These are phyloP conservation scores for Limonium bicolor DNA, from an alignment of 148 eudicot species.

Conservation along the genomic window DNA sequence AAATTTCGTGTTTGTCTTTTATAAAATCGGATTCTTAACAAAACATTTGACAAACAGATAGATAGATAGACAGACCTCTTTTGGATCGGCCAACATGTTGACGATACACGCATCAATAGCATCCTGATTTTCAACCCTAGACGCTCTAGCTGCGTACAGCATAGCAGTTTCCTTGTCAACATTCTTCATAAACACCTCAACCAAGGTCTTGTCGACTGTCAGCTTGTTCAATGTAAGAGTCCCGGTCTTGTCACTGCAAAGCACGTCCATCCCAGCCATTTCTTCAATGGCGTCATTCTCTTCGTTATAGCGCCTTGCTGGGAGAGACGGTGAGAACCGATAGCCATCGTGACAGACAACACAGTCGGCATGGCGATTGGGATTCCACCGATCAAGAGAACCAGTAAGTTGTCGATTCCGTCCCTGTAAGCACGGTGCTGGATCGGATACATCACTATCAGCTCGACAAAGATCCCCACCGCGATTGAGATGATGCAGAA, in stretches of 20 bases:
- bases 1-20: too few relatives aligned
- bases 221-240: constrained; percentile 79
- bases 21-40: too few relatives aligned
- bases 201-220: constrained; percentile 46
- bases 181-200: constrained; percentile 44
- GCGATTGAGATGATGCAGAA: constrained; percentile 70
- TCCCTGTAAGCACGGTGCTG: constrained; percentile 58
- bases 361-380: constrained; percentile 93
- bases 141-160: constrained; percentile 69
- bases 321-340: constrained; percentile 71
- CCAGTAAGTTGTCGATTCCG: constrained; percentile 70
- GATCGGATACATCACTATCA: constrained; percentile 69
- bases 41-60: too few relatives aligned
- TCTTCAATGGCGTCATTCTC: constrained; percentile 94
- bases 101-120: constrained; percentile 90
- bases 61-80: constrained; percentile 25
- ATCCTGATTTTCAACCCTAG: constrained; percentile 85
- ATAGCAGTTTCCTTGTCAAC: constrained; percentile 34
- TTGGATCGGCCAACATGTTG: constrained; percentile 77
- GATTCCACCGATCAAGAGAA: constrained; percentile 75
- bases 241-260: constrained; percentile 89
- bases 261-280: constrained; percentile 91
- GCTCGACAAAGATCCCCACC: constrained; percentile 44
- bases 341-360: constrained; percentile 79
- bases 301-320: constrained; percentile 80